Conservation (phyloP, 495 filamentous ascomycete genomes). For the Evansstolkia leycettana region DNA sequence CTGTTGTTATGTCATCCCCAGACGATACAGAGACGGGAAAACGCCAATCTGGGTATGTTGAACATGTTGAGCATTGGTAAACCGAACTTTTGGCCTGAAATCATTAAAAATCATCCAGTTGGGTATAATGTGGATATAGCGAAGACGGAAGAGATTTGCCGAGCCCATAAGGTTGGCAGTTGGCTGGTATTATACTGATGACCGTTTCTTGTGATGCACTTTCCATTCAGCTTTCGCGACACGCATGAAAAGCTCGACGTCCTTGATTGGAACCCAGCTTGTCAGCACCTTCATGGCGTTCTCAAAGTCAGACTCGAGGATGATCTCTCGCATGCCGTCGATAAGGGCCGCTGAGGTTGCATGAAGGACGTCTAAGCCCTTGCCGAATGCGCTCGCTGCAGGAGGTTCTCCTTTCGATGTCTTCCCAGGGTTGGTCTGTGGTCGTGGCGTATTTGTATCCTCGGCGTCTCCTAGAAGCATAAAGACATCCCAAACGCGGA, state of each 20-base stretch:
- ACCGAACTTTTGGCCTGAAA: too few relatives aligned
- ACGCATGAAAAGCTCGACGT: conserved; percentile 89
- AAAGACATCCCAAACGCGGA: conserved; percentile 98
- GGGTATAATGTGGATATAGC: too few relatives aligned
- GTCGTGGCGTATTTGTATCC: conserved; percentile 7
- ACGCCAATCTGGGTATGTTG: too few relatives aligned
- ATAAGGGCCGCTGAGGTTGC: conserved; percentile 85
- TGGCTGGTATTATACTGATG: too few relatives aligned
- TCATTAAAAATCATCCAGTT: too few relatives aligned
- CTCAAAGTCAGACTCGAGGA: conserved; percentile 92
- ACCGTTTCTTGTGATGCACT: conserved; percentile 41
- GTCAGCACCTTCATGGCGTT: conserved; percentile 97
- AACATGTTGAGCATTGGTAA: too few relatives aligned
- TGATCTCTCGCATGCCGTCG: conserved; percentile 79
- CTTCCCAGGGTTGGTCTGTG: conserved; percentile 27
- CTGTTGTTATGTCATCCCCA: too few relatives aligned
- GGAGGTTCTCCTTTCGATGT: conserved; percentile 14
- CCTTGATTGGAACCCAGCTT: conserved; percentile 88
- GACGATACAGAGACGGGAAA: too few relatives aligned
- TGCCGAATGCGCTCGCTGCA: conserved; percentile 34
- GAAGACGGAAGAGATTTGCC: too few relatives aligned
- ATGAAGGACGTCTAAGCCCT: conserved; percentile 79
- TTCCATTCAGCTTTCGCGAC: conserved; percentile 91
- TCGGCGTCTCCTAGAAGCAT: conserved; percentile 82
- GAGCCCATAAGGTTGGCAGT: too few relatives aligned